phyloP scores from a whole-genome alignment of 163 green algal genomes.

The Chlorella variabilis region DNA sequence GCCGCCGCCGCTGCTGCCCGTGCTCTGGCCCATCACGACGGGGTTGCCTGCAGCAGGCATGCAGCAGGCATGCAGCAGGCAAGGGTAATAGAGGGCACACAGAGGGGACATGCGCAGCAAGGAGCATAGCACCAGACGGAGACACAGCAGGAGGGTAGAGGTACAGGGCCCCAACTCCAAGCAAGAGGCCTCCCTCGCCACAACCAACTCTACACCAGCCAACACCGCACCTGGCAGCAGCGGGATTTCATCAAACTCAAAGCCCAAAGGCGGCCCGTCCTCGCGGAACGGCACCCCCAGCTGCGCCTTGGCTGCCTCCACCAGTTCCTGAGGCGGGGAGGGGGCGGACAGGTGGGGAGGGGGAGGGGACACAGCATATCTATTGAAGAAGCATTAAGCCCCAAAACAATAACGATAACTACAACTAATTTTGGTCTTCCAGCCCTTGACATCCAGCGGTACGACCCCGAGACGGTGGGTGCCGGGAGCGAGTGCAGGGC shows the following conservation, averaged over 20 bases:
- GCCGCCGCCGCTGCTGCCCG: constrained; percentile 23
- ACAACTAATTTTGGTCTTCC: too few relatives aligned
- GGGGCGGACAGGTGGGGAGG: not conserved
- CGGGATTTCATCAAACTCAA: constrained; percentile 63
- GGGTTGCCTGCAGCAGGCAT: not conserved
- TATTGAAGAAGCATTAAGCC: too few relatives aligned
- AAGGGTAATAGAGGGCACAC: not conserved
- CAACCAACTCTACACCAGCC: not conserved
- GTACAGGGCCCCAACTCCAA: too few relatives aligned
- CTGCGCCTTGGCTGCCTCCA: constrained; percentile 60
- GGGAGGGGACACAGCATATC: not conserved
- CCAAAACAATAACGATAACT: too few relatives aligned
- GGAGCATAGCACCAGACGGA: too few relatives aligned
- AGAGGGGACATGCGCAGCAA: not conserved
- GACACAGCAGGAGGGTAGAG: too few relatives aligned
- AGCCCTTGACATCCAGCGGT: too few relatives aligned
- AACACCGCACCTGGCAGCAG: not conserved
- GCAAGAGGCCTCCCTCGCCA: not conserved
- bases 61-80: not conserved
- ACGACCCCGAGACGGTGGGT: too few relatives aligned
- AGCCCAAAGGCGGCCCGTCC: constrained; percentile 75
- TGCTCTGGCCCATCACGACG: not conserved
- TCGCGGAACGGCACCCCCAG: constrained; percentile 64
- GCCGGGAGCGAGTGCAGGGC: not conserved
- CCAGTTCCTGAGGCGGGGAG: constrained; percentile 39